Evolutionary conservation across 495 filamentous ascomycete species (phyloP).

Genomic region (Arthonia radiata): DNA sequence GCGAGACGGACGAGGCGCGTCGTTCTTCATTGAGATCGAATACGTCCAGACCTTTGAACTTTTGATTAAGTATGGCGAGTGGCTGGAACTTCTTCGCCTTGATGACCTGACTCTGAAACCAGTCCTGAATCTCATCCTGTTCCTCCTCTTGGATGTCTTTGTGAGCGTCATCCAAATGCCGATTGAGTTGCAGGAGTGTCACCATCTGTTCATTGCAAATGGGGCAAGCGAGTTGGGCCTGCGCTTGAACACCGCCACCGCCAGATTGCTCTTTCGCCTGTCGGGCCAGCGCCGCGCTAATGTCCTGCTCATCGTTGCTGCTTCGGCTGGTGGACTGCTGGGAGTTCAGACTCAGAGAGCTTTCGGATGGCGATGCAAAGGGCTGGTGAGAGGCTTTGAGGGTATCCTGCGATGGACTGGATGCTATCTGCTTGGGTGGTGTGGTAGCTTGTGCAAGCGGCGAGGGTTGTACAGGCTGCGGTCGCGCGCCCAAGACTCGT

Average conservation of each 20-base stretch:
- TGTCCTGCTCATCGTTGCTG: conserved; percentile 18
- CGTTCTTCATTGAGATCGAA: conserved; percentile 78
- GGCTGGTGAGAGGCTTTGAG: too few species aligned
- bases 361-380: conserved; percentile 23
- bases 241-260: conserved; percentile 28
- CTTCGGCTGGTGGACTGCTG: conserved; percentile 9
- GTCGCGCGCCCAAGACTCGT: conserved; percentile 64
- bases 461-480: conserved; percentile 36
- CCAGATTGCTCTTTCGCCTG: conserved; percentile 25
- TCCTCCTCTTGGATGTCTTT: conserved; percentile 78
- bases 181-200: conserved; percentile 59
- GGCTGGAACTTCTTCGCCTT: conserved; percentile 94
- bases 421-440: conserved; percentile 12
- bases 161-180: conserved; percentile 84
- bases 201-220: conserved; percentile 98
- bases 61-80: conserved; percentile 75
- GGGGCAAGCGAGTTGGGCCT: conserved; percentile 68
- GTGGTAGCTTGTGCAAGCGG: conserved; percentile 24
- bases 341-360: conserved; percentile 16
- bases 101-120: conserved; percentile 89
- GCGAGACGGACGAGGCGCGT: too few species aligned
- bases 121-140: conserved; percentile 93
- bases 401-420: too few species aligned
- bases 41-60: conserved; percentile 86
- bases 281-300: conserved; percentile 31